Evolutionary conservation across 208 protist genomes (phyloP).

Genomic region (Leishmania lainsoni): DNA sequence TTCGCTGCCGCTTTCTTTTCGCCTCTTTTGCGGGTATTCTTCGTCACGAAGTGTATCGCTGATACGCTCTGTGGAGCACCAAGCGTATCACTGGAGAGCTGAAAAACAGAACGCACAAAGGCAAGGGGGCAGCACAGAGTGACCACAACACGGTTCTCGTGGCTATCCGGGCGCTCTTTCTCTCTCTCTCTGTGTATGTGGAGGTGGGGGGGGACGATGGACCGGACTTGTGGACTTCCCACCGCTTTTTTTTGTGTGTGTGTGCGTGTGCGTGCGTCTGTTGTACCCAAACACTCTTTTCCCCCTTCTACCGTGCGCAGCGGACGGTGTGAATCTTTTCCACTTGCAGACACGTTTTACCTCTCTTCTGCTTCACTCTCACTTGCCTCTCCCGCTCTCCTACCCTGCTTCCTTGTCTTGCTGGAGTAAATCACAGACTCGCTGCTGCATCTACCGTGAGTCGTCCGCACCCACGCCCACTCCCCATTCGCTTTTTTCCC

Average conservation of each 20-base stretch:
- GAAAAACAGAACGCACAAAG: neutral
- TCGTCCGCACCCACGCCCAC: neutral
- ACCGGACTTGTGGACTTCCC: too few species aligned
- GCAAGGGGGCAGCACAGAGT: neutral
- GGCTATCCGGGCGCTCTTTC: neutral
- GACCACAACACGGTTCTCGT: neutral
- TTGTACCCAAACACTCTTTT: neutral
- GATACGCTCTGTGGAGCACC: too few species aligned
- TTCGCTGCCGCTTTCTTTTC: neutral
- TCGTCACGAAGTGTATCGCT: too few species aligned
- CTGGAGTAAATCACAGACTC: neutral
- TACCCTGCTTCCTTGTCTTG: neutral
- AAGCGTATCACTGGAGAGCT: neutral
- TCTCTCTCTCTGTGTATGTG: neutral
- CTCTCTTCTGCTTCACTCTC: neutral
- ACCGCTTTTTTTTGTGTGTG: too few species aligned
- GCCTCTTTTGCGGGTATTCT: neutral
- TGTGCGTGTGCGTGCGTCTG: too few species aligned
- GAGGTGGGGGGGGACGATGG: too few species aligned
- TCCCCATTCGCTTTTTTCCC: constrained; percentile 12
- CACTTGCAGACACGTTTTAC: neutral
- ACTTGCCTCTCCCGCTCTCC: neutral
- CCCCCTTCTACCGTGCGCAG: neutral
- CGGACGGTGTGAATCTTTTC: neutral
- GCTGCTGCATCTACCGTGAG: neutral